These are phyloP conservation scores for Butyriboletus loyo DNA, from an alignment of 768 basidiomycete genomes.

Conservation along the genomic window DNA sequence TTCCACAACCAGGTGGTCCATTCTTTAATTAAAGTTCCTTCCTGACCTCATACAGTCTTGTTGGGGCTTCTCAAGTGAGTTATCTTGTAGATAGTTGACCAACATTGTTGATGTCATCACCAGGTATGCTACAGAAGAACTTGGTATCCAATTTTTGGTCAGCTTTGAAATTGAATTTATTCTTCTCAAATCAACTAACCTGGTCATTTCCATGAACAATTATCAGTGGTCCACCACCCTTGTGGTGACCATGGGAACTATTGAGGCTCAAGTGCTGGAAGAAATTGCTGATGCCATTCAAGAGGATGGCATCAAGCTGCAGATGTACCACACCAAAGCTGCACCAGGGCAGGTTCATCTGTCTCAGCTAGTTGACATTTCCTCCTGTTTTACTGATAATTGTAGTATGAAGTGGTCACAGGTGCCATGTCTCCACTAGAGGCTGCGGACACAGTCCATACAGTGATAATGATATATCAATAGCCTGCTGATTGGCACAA, in stretches of 20 bases:
- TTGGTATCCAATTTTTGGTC: slow-evolving; percentile 51
- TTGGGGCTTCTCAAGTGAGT: slow-evolving; percentile 47
- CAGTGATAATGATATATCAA: too few relatives aligned
- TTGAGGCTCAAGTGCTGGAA: slow-evolving; percentile 43
- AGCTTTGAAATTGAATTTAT: slow-evolving; percentile 73
- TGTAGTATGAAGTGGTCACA: slow-evolving; percentile 64
- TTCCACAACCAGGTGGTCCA: slow-evolving; percentile 27
- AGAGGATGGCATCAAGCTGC: slow-evolving; percentile 52
- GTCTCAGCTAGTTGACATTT: too few relatives aligned
- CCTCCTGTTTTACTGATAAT: neutral
- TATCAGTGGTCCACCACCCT: slow-evolving; percentile 45
- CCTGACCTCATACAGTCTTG: slow-evolving; percentile 61
- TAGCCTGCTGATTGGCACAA: too few relatives aligned
- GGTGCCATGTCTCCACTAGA: slow-evolving; percentile 63
- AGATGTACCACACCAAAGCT: slow-evolving; percentile 68
- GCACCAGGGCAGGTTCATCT: slow-evolving; percentile 62
- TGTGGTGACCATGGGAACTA: slow-evolving; percentile 41
- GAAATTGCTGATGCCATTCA: slow-evolving; percentile 57
- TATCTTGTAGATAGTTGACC: too few relatives aligned
- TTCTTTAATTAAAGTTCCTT: slow-evolving; percentile 43
- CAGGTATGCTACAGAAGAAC: slow-evolving; percentile 34
- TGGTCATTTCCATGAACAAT: slow-evolving; percentile 44
- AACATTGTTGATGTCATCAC: neutral
- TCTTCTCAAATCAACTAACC: slow-evolving; percentile 50
- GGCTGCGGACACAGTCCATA: slow-evolving; percentile 67